Base-by-base conservation (phyloP, 306 rosid species). In the Senna siamea region DNA sequence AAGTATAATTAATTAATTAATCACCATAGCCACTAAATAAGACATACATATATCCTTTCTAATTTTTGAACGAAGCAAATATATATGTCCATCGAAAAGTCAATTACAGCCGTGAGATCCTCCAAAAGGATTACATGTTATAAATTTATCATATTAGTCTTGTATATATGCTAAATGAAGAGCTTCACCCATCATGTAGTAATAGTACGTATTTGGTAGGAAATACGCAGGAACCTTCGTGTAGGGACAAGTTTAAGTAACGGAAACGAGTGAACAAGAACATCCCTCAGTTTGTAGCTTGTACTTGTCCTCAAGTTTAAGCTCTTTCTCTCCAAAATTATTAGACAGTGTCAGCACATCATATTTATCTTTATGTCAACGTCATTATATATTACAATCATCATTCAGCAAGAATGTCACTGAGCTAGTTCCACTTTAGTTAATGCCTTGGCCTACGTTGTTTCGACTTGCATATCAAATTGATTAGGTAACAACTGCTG, bases 181-280 rank as follows among this genome's bases (percentile, higher is more conserved):
- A 38, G 14, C 10, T 47, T 66, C 19, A 40, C 43, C 19, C 28
- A 7, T n/a, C 22, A 53, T 55, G 15, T 32, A 32, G 5, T 32
- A 32, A 32, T 32, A 32, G 37, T 32, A 32, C 37, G 47, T 14
- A 61, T 78, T 60, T 40, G 75, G 26, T 34, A 70, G 84, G 92
- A 89, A 80, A 82, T 69, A 62, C 64, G 81, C 1, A 85, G 81
- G 90, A 86, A 85, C 78, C 82, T 82, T 89, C 90, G 60, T 70
- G 4, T 6, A 70, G 55, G 62, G 40, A 70, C 71, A 43, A 53
- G 56, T 47, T n/a, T n/a, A 3, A 26, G 30, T 26, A n/a, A n/a
- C n/a, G 30, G 51, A 22, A 15, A 57, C n/a, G 60, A 72, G 67
- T 70, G 50, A 35, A 74, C 67, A 26, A 55, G 84, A 85, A 70